Percentiles rank a stretch among this genome's conserved stretches.
These are phyloP conservation scores for Luzula sylvatica DNA, from an alignment of 176 grass and related monocot species.

Conservation along the genomic window DNA sequence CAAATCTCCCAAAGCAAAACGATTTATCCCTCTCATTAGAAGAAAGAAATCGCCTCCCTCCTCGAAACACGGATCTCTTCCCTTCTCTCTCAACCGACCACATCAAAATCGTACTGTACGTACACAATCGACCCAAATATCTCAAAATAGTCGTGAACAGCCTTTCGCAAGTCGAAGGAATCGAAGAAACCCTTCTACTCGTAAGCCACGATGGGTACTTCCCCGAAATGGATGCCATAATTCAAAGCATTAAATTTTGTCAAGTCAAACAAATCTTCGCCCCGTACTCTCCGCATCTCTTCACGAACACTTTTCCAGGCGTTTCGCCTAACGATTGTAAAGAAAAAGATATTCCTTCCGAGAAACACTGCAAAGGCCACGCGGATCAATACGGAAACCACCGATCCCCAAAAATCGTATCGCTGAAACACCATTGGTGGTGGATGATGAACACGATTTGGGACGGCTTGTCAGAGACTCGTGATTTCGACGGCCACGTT, in stretches of 20 bases:
- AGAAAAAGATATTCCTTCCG: conserved; percentile 46
- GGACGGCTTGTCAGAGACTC: conserved; percentile 81
- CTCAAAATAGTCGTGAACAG: conserved; percentile 61
- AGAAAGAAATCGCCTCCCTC: conserved; percentile 52
- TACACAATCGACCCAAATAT: conserved; percentile 85
- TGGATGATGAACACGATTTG: conserved; percentile 99
- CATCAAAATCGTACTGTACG: conserved; percentile 73
- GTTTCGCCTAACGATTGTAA: conserved; percentile 55
- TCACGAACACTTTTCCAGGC: conserved; percentile 60
- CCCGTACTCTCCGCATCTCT: conserved; percentile 82
- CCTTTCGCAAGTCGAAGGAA: conserved; percentile 63
- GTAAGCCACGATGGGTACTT: conserved; percentile 95
- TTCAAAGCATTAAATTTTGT: conserved; percentile 63
- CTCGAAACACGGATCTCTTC: conserved; percentile 53
- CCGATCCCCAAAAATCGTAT: conserved; percentile 72
- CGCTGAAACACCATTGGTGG: conserved; percentile 97
- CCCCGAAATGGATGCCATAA: conserved; percentile 77
- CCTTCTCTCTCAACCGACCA: conserved; percentile 39
- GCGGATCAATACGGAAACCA: conserved; percentile 88
- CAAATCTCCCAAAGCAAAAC: conserved; percentile 54
- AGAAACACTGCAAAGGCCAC: conserved; percentile 54
- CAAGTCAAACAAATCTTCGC: conserved; percentile 97
- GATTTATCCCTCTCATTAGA: conserved; percentile 64
- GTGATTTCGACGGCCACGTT: conserved; percentile 48
- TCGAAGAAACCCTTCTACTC: conserved; percentile 70